Conservation (phyloP, 2,329 filamentous ascomycete species). For the Beauveria bassiana region DNA sequence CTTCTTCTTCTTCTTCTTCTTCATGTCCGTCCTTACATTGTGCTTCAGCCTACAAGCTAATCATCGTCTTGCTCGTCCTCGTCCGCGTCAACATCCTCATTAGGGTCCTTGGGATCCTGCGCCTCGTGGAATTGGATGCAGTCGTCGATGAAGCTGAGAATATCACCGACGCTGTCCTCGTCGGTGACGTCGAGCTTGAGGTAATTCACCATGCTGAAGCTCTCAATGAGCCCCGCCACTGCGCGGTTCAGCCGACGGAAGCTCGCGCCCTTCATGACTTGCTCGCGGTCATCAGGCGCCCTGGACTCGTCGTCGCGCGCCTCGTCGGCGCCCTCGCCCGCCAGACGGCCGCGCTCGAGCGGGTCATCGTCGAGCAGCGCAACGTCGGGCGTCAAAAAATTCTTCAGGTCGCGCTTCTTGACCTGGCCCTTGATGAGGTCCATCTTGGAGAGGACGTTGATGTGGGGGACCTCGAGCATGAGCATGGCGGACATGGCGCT, state of each 20-base stretch:
- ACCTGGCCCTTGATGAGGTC: conserved; percentile 89
- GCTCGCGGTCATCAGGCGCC: conserved; percentile 58
- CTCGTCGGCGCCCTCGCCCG: conserved; percentile 22
- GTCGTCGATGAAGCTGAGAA: conserved; percentile 90
- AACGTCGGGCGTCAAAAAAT: conserved; percentile 82
- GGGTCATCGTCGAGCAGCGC: conserved; percentile 76
- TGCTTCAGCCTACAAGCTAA: neutral
- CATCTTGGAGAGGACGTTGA: conserved; percentile 97
- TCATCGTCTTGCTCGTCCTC: conserved; percentile 32
- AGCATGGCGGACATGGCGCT: conserved; percentile 99
- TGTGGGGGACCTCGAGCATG: conserved; percentile 92
- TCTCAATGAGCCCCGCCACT: conserved; percentile 86
- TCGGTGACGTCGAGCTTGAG: conserved; percentile 82
- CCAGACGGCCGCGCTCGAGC: conserved; percentile 38
- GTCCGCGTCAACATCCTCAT: conserved; percentile 44
- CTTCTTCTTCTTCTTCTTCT: neutral
- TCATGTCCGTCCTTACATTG: neutral
- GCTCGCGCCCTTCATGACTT: conserved; percentile 70
- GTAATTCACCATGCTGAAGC: conserved; percentile 97
- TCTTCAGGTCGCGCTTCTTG: conserved; percentile 77
- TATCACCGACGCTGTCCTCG: conserved; percentile 79
- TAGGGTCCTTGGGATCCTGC: conserved; percentile 80
- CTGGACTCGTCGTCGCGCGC: conserved; percentile 44
- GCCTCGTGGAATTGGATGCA: conserved; percentile 90
- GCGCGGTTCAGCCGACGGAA: conserved; percentile 81